Base-by-base conservation (phyloP, 2,329 filamentous ascomycete genomes). In the Sporothrix curviconia region DNA sequence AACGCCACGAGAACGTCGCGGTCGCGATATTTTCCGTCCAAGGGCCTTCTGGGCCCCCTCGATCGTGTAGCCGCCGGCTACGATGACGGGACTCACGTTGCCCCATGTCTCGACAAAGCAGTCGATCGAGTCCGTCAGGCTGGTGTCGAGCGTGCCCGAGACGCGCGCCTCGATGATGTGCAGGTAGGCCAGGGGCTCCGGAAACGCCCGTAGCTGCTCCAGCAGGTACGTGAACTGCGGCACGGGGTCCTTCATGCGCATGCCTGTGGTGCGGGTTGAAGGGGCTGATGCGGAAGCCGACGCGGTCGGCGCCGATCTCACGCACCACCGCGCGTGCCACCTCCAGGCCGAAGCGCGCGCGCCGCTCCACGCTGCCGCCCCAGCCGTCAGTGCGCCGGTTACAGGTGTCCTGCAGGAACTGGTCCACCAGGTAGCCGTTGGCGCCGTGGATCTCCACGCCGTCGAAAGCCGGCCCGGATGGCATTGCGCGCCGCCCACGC, bases 361-460 rank as follows among this genome's bases (percentile, higher is more conserved):
- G 74, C 52, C 82, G 83, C 63, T 82, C 78, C 47, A 80, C 73
- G 58, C 71, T 76, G 39, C 79, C 80, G 8, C 80, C 80, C 63
- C 79, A 83, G 39, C 73, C 64, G 61, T 83, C 80, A 0, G 74
- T 79, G 1, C 82, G 74, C 42, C 72, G 71, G 70, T 85, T 85
- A 63, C 71, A 69, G 14, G 70, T 74, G 59, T 78, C 76, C 60
- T 81, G 78, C 2, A 77, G 71, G 68, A 83, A 84, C 63, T 82
- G 79, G 54, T 82, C 78, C 25, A 78, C 68, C 3, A 74, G 63
- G 47, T 74, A 74, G 12, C 72, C 72, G 43, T 74, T 72, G 37
- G 67, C 72, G 3, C 66, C 70, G 44, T 75, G 73, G n/a, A 75
- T 61, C 61, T 76, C 74, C 1, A 76, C 67, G 7, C 72, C 73